phyloP scores from a whole-genome alignment of 805 yeast species.

The Ascoidea asiatica region DNA sequence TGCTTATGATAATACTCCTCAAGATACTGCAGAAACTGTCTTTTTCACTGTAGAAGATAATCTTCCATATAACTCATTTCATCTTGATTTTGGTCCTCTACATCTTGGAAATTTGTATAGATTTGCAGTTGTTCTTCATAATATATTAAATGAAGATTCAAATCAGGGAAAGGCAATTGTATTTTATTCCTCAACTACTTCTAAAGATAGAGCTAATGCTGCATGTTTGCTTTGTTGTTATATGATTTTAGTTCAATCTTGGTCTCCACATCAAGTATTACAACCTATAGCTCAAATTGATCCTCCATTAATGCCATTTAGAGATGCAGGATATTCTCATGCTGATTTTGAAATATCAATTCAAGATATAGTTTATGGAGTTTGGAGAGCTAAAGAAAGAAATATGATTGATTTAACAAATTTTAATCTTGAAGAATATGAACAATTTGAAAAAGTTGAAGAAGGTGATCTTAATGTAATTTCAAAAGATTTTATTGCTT shows the following conservation, averaged over 20 bases:
- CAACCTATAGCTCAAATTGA: slow-evolving; percentile 88
- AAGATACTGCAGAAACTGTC: slow-evolving; percentile 60
- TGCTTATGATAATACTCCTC: slow-evolving; percentile 71
- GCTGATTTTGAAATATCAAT: slow-evolving; percentile 91
- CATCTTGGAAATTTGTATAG: slow-evolving; percentile 88
- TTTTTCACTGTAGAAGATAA: slow-evolving; percentile 89
- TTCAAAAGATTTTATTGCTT: slow-evolving; percentile 90
- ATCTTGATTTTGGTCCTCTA: slow-evolving; percentile 91
- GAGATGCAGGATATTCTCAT: slow-evolving; percentile 95
- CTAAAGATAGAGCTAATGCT: slow-evolving; percentile 80
- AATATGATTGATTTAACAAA: slow-evolving; percentile 75
- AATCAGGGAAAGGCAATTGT: slow-evolving; percentile 85
- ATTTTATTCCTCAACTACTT: slow-evolving; percentile 71
- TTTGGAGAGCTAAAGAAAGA: slow-evolving; percentile 95
- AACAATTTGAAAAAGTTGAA: slow-evolving; percentile 88
- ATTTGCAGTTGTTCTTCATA: slow-evolving; percentile 90
- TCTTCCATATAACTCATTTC: slow-evolving; percentile 88
- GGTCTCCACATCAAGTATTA: slow-evolving; percentile 97
- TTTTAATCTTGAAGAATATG: slow-evolving; percentile 88
- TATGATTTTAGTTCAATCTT: slow-evolving; percentile 87
- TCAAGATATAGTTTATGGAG: slow-evolving; percentile 90
- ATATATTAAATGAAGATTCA: slow-evolving; percentile 71
- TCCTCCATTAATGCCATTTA: slow-evolving; percentile 87
- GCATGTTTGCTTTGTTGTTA: slow-evolving; percentile 91
- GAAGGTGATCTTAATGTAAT: slow-evolving; percentile 92